Percentiles rank a stretch among this genome's conserved stretches.
phyloP scores from a whole-genome alignment of 1,284 basidiomycete species.

The Cryptococcus sp. region DNA sequence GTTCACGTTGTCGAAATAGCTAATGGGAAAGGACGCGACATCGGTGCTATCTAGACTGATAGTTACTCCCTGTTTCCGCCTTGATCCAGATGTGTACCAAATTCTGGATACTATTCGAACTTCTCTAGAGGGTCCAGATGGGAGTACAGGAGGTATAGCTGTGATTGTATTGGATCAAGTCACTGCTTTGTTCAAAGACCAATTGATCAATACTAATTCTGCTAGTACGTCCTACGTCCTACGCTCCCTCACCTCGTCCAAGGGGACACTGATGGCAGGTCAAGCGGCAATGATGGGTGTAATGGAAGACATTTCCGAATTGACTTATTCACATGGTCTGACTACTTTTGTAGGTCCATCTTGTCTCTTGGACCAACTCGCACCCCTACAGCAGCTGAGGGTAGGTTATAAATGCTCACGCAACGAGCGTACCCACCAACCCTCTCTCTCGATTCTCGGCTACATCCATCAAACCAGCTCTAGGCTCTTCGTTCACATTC shows the following conservation, averaged over 20 bases:
- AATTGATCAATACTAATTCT: slow-evolving; percentile 29
- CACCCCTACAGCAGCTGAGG: not conserved
- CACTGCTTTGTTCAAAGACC: slow-evolving; percentile 36
- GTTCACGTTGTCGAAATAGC: not conserved
- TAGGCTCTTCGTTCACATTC: slow-evolving; percentile 38
- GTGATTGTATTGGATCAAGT: slow-evolving; percentile 42
- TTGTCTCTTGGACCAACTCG: not conserved
- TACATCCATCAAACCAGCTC: slow-evolving; percentile 38
- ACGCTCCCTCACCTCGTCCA: not conserved
- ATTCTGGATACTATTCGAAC: slow-evolving; percentile 11
- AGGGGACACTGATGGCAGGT: slow-evolving; percentile 20
- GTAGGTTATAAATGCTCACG: slow-evolving; percentile 37
- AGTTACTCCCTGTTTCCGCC: slow-evolving; percentile 29
- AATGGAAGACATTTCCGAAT: slow-evolving; percentile 37
- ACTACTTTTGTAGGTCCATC: slow-evolving; percentile 24
- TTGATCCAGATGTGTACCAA: slow-evolving; percentile 36
- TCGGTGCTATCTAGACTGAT: slow-evolving; percentile 28
- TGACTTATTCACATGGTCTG: slow-evolving; percentile 25
- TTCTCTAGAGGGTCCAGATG: not conserved
- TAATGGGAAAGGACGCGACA: slow-evolving; percentile 14
- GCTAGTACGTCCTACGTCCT: slow-evolving; percentile 29
- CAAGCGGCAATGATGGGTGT: slow-evolving; percentile 41
- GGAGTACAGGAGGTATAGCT: not conserved
- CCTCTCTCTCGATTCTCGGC: slow-evolving; percentile 37
- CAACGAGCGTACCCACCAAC: slow-evolving; percentile 31